Percentiles rank a stretch among this genome's conserved stretches.
Evolutionary conservation across 2,329 filamentous ascomycete genomes (phyloP).

Genomic region (Tolypocladium album): DNA sequence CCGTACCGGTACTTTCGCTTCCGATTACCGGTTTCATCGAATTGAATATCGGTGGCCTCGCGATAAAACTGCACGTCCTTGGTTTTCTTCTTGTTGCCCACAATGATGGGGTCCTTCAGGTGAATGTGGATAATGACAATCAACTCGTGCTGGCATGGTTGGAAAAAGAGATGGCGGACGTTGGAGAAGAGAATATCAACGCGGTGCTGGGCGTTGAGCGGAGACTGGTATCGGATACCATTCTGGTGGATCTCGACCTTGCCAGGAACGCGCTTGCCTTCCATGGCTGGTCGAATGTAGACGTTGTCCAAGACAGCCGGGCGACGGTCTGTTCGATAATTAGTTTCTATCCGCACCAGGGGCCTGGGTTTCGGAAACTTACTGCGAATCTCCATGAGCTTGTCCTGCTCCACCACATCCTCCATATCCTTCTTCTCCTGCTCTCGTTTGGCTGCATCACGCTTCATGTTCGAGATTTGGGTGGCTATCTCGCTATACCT

Average conservation of each 20-base stretch:
- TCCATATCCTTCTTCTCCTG: slow-evolving; percentile 99
- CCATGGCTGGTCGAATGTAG: slow-evolving; percentile 88
- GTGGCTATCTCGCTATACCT: slow-evolving; percentile 85
- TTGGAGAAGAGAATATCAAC: slow-evolving; percentile 97
- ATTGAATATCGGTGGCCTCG: slow-evolving; percentile 96
- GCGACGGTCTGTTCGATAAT: slow-evolving; percentile 61
- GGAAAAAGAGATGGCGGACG: slow-evolving; percentile 97
- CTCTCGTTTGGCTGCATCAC: slow-evolving; percentile 81
- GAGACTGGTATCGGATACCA: slow-evolving; percentile 88
- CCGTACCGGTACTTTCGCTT: slow-evolving; percentile 97
- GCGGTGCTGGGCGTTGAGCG: slow-evolving; percentile 66
- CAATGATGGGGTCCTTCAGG: slow-evolving; percentile 93
- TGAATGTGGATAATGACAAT: slow-evolving; percentile 98
- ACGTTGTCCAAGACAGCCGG: slow-evolving; percentile 87
- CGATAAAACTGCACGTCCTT: slow-evolving; percentile 98
- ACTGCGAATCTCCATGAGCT: slow-evolving; percentile 90
- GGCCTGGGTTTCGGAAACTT: slow-evolving; percentile 20
- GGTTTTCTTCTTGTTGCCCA: slow-evolving; percentile 95
- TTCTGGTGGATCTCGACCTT: slow-evolving; percentile 98
- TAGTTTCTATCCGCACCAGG: slow-evolving; percentile 17
- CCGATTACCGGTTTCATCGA: slow-evolving; percentile 95
- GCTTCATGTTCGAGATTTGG: slow-evolving; percentile 94
- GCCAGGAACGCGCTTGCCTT: slow-evolving; percentile 92
- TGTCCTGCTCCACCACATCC: slow-evolving; percentile 97
- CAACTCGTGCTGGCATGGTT: slow-evolving; percentile 89